Conservation (phyloP, 2,329 filamentous ascomycete genomes). For the Juglanconis juglandina region DNA sequence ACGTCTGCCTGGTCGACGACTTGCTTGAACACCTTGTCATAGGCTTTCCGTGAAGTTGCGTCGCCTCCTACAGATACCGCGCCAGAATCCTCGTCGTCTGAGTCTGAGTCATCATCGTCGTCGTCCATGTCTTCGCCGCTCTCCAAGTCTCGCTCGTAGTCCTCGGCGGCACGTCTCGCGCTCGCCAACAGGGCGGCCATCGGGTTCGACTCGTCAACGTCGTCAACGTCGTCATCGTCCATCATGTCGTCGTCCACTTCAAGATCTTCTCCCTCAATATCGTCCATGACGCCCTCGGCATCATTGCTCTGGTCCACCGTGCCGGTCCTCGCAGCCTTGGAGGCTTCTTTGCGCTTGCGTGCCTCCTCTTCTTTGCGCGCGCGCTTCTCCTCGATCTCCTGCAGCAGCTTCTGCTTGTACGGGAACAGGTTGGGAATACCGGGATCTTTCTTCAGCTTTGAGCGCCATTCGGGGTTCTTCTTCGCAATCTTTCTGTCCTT, state of each 20-base stretch:
- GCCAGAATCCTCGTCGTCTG: conserved; percentile 53
- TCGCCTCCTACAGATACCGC: conserved; percentile 48
- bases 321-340: conserved; percentile 62
- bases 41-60: conserved; percentile 73
- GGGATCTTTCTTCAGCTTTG: conserved; percentile 93
- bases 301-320: conserved; percentile 36
- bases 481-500: conserved; percentile 87
- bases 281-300: conserved; percentile 43
- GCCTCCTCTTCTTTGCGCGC: conserved; percentile 77
- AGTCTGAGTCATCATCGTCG: conserved; percentile 40
- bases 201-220: conserved; percentile 71
- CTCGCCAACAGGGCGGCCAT: conserved; percentile 90
- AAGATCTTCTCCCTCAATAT: conserved; percentile 42
- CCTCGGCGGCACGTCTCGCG: conserved; percentile 70
- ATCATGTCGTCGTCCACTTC: conserved; percentile 47
- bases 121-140: conserved; percentile 54
- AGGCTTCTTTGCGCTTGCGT: conserved; percentile 66
- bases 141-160: conserved; percentile 66
- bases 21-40: conserved; percentile 94
- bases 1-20: conserved; percentile 88
- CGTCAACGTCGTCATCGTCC: conserved; percentile 58
- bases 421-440: conserved; percentile 97
- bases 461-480: conserved; percentile 96
- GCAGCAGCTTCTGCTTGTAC: conserved; percentile 91
- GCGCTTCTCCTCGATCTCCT: conserved; percentile 89